Percentiles rank a stretch among this genome's conserved stretches.
These are phyloP conservation scores for Akanthomyces uredinophilus DNA, from an alignment of 2,329 filamentous ascomycete genomes.

Conservation along the genomic window DNA sequence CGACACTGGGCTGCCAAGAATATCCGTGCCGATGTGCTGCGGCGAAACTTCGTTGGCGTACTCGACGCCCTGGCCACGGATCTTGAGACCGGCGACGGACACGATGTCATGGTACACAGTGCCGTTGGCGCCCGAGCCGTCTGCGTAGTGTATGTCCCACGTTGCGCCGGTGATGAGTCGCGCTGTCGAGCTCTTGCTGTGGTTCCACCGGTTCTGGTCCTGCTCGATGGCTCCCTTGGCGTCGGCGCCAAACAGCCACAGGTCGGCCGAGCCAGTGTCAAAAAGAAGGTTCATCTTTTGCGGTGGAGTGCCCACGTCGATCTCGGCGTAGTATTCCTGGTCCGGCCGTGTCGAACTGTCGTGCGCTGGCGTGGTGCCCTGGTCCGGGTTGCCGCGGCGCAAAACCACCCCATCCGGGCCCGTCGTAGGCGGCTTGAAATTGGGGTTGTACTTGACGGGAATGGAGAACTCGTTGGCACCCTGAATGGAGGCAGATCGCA, in stretches of 20 bases:
- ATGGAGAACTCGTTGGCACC: background rate
- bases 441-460: background rate
- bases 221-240: conserved; percentile 22
- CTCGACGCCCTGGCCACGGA: conserved; percentile 39
- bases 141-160: conserved; percentile 41
- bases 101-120: conserved; percentile 40
- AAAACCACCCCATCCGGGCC: background rate
- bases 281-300: conserved; percentile 37
- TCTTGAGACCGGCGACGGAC: conserved; percentile 36
- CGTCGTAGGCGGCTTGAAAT: background rate
- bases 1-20: conserved; percentile 31
- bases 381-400: background rate
- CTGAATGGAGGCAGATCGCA: background rate
- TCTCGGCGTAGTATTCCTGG: conserved; percentile 4
- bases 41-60: conserved; percentile 35
- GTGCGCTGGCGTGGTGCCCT: background rate
- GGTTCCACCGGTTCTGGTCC: conserved; percentile 35
- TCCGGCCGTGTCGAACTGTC: conserved; percentile 3
- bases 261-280: conserved; percentile 39
- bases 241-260: conserved; percentile 32
- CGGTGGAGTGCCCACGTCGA: conserved; percentile 25
- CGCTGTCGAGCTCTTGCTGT: conserved; percentile 34
- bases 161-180: conserved; percentile 29
- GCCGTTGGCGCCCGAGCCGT: conserved; percentile 37
- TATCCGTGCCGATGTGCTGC: conserved; percentile 39